Conservation (phyloP, 2,329 filamentous ascomycete genomes). For the Apiospora phragmitis region DNA sequence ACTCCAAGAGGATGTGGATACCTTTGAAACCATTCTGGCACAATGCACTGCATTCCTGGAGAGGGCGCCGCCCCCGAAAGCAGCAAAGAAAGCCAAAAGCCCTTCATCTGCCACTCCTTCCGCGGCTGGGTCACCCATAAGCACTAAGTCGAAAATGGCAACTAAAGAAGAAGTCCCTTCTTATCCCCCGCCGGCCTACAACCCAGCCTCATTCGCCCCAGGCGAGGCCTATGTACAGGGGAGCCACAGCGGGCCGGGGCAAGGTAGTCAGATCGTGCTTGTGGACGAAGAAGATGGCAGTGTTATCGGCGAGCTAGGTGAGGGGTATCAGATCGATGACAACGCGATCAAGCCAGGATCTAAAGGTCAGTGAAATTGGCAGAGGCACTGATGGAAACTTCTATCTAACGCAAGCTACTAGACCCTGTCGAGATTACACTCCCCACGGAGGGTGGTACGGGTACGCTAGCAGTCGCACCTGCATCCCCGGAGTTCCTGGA, state of each 20-base stretch:
- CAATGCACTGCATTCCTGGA: slow-evolving; percentile 96
- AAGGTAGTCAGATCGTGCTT: slow-evolving; percentile 80
- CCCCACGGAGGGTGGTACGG: slow-evolving; percentile 64
- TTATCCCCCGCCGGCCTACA: slow-evolving; percentile 59
- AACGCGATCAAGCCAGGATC: slow-evolving; percentile 77
- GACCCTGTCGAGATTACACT: slow-evolving; percentile 81
- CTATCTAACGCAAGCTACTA: slow-evolving; percentile 28
- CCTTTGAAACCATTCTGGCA: slow-evolving; percentile 96
- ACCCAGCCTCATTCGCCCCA: slow-evolving; percentile 77
- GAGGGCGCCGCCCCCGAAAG: slow-evolving; percentile 65
- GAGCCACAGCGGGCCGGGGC: slow-evolving; percentile 52
- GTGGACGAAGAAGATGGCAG: slow-evolving; percentile 96
- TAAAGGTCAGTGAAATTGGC: slow-evolving; percentile 68
- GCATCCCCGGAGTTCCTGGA: slow-evolving; percentile 71
- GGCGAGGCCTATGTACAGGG: slow-evolving; percentile 75
- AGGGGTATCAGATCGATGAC: slow-evolving; percentile 79
- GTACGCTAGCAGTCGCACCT: slow-evolving; percentile 63
- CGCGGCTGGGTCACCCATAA: slow-evolving; percentile 27
- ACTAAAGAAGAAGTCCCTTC: slow-evolving; percentile 41
- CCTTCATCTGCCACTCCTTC: slow-evolving; percentile 20
- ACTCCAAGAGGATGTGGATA: slow-evolving; percentile 89
- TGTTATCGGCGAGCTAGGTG: slow-evolving; percentile 86
- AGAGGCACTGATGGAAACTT: not conserved
- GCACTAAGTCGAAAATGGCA: slow-evolving; percentile 42
- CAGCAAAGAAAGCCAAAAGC: slow-evolving; percentile 28